Conservation (phyloP, 768 basidiomycete genomes). For the Lactifluus rugatus region DNA sequence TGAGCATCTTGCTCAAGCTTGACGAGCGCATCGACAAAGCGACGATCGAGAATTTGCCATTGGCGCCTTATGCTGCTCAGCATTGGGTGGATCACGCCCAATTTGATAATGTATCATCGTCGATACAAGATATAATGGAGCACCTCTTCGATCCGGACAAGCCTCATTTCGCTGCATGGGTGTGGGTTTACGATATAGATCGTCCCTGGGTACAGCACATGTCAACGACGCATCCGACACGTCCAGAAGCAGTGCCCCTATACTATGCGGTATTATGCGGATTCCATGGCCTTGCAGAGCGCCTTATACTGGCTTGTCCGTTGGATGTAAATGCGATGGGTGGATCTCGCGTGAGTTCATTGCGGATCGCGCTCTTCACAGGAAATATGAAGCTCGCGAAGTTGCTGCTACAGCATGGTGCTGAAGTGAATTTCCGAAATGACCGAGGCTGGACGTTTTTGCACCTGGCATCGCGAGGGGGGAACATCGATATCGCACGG, state of each 20-base stretch:
- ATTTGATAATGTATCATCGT: not conserved
- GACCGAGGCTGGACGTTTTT: not conserved
- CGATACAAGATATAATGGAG: not conserved
- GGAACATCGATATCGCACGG: not conserved
- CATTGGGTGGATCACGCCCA: conserved; percentile 5
- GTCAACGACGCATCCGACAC: not conserved
- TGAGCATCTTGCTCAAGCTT: conserved; percentile 2
- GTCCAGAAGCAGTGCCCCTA: not conserved
- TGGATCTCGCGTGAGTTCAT: not conserved
- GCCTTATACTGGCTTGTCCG: not conserved
- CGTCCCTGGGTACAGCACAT: not conserved
- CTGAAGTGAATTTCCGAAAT: not conserved
- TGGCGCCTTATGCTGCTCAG: not conserved
- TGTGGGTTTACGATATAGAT: conserved; percentile 4
- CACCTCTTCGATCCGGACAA: not conserved
- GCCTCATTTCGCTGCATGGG: conserved; percentile 4
- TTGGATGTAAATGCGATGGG: not conserved
- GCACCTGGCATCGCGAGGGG: not conserved
- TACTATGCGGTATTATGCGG: conserved; percentile 8
- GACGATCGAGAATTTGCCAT: not conserved
- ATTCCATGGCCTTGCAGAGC: not conserved
- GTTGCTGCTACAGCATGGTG: not conserved
- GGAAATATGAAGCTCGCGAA: not conserved
- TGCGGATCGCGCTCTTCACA: not conserved
- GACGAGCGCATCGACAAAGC: not conserved